These are phyloP conservation scores for Pleomassaria siparia DNA, from an alignment of 2,329 filamentous ascomycete genomes.

Conservation along the genomic window DNA sequence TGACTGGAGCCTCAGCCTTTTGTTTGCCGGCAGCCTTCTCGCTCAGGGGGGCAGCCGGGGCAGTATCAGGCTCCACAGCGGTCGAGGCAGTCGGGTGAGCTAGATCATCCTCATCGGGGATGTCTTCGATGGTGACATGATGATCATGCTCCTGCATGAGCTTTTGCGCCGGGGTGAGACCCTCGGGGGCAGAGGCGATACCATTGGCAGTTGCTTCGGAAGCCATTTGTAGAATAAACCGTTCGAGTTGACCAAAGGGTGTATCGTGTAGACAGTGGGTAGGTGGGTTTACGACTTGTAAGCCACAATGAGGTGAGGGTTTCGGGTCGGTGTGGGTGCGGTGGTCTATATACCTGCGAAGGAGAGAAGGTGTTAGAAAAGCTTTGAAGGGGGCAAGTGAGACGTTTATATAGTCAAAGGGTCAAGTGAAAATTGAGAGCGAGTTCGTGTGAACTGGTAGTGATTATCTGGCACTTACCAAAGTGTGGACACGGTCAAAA, in stretches of 20 bases:
- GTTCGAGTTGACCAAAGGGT: conserved; percentile 42
- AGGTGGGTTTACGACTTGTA: conserved; percentile 22
- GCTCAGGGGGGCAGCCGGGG: conserved; percentile 50
- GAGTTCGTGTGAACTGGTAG: no score
- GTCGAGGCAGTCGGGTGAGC: conserved; percentile 57
- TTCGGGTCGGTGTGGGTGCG: background rate
- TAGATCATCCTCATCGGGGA: conserved; percentile 74
- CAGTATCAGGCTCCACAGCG: conserved; percentile 32
- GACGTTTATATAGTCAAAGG: no score
- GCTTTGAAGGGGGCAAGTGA: background rate
- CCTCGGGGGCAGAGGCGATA: conserved; percentile 32
- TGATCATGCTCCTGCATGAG: conserved; percentile 67
- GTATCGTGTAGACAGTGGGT: conserved; percentile 38
- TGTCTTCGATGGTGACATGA: conserved; percentile 76
- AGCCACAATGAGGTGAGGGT: conserved; percentile 27
- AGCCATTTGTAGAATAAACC: conserved; percentile 43
- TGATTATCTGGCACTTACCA: background rate
- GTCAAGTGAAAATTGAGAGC: background rate
- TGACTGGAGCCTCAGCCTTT: conserved; percentile 53
- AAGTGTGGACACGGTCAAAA: background rate
- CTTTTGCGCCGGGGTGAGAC: conserved; percentile 54
- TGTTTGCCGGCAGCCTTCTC: conserved; percentile 70
- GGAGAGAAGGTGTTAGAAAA: background rate
- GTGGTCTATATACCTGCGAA: background rate
- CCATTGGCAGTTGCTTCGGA: conserved; percentile 38